Evolutionary conservation across 1,284 basidiomycete species (phyloP).

Genomic region (Trichosporon sp.): DNA sequence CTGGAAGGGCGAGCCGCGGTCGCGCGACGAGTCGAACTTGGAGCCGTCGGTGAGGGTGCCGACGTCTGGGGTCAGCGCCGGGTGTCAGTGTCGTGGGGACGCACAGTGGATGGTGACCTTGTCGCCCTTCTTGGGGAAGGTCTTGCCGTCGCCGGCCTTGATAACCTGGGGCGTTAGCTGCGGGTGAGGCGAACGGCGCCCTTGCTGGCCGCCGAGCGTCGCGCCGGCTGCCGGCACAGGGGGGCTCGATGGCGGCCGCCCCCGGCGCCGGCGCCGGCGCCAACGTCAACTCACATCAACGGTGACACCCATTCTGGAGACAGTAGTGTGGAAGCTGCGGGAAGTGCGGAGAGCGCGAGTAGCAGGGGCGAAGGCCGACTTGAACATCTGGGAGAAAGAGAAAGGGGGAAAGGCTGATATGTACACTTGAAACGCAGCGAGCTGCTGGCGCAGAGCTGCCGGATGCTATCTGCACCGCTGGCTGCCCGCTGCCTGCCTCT

Average conservation of each 20-base stretch:
- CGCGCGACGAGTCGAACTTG: conserved; percentile 52
- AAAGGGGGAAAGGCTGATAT: background rate
- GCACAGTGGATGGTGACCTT: conserved; percentile 49
- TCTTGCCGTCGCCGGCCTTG: conserved; percentile 48
- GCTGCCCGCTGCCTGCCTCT: too few species aligned
- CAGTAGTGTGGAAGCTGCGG: conserved; percentile 39
- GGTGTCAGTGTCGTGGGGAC: conserved; percentile 6
- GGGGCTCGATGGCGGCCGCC: too few species aligned
- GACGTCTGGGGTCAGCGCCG: conserved; percentile 35
- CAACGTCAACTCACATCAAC: conserved; percentile 36
- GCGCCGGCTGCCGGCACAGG: too few species aligned
- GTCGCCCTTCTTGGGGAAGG: conserved; percentile 47
- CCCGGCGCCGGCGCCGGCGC: too few species aligned
- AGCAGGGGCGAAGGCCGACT: conserved; percentile 17
- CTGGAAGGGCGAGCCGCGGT: conserved; percentile 59
- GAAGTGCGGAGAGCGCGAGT: conserved; percentile 15
- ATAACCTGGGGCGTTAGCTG: conserved; percentile 30
- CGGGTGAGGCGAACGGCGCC: background rate
- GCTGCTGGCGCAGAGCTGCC: background rate
- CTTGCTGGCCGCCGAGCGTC: too few species aligned
- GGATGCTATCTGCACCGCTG: too few species aligned
- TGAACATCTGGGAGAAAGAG: conserved; percentile 15
- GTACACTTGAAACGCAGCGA: background rate
- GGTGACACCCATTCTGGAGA: conserved; percentile 50
- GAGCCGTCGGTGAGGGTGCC: conserved; percentile 50